phyloP scores from a whole-genome alignment of 129 eudicot genomes.

The Deinandra increscens region DNA sequence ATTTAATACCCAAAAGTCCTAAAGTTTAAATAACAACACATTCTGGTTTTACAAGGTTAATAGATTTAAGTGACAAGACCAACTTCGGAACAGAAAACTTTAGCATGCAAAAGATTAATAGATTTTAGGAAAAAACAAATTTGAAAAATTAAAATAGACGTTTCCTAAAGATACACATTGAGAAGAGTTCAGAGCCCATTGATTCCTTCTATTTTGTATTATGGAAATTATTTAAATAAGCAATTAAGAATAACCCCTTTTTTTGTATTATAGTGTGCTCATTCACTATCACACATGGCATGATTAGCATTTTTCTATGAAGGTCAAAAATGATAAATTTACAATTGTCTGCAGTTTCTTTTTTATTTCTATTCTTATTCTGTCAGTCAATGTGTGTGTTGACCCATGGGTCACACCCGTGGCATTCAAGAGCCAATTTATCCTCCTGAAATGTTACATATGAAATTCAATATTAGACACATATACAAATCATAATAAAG shows the following conservation, averaged over 20 bases:
- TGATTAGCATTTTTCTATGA: neutral
- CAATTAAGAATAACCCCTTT: neutral
- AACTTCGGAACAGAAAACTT: neutral
- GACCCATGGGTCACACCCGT: neutral
- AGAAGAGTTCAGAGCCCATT: neutral
- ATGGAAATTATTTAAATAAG: neutral
- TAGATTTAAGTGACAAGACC: slow-evolving; percentile 2
- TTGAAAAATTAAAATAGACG: neutral
- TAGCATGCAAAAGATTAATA: neutral
- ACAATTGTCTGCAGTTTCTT: neutral
- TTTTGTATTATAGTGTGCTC: neutral
- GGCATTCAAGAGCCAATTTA: neutral
- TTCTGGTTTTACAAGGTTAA: slow-evolving; percentile 4
- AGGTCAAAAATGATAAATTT: neutral
- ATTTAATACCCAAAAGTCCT: slow-evolving; percentile 1
- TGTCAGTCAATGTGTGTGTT: neutral
- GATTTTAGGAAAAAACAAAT: neutral
- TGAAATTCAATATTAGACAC: neutral
- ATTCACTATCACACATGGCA: neutral
- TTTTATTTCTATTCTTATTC: neutral
- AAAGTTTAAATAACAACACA: neutral
- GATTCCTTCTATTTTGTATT: slow-evolving; percentile 5
- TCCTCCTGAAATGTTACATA: neutral
- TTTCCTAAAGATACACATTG: neutral
- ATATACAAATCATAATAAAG: neutral